Percentiles rank a stretch among this genome's conserved stretches.
These are phyloP conservation scores for Zasmidium cellare DNA, from an alignment of 2,329 filamentous ascomycete species.

Conservation along the genomic window DNA sequence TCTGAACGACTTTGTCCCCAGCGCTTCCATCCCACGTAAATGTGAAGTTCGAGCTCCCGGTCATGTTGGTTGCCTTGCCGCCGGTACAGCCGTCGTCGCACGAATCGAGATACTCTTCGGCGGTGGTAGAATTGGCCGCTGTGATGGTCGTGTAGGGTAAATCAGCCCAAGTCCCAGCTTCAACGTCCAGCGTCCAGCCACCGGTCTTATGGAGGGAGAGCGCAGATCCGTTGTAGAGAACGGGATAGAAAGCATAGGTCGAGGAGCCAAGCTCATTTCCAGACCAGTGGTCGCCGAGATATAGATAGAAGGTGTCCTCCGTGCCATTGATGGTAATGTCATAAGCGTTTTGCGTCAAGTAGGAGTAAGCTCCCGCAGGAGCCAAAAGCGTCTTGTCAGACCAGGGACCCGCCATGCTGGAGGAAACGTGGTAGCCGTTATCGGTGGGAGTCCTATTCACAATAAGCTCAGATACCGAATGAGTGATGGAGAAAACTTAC, in stretches of 20 bases:
- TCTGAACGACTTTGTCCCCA: constrained; percentile 23
- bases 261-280: constrained; percentile 51
- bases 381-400: constrained; percentile 61
- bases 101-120: constrained; percentile 12
- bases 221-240: constrained; percentile 20
- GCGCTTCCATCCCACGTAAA: constrained; percentile 23
- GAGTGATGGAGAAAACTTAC: too few relatives aligned
- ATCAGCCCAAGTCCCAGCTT: constrained; percentile 24
- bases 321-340: constrained; percentile 51
- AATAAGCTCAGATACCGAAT: too few relatives aligned
- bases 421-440: constrained; percentile 63
- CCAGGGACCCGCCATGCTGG: constrained; percentile 61
- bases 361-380: constrained; percentile 58
- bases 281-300: constrained; percentile 69
- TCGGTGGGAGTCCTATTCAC: constrained; percentile 53
- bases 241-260: constrained; percentile 29
- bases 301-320: constrained; percentile 47
- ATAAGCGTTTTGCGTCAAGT: constrained; percentile 61
- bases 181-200: constrained; percentile 28
- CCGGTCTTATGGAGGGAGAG: constrained; percentile 25
- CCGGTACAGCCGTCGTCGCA: constrained; percentile 22
- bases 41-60: constrained; percentile 17
- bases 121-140: constrained; percentile 22
- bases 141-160: constrained; percentile 22
- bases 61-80: constrained; percentile 26